Conservation (phyloP, 179 eudicot genomes). For the Corrigiola litoralis region DNA sequence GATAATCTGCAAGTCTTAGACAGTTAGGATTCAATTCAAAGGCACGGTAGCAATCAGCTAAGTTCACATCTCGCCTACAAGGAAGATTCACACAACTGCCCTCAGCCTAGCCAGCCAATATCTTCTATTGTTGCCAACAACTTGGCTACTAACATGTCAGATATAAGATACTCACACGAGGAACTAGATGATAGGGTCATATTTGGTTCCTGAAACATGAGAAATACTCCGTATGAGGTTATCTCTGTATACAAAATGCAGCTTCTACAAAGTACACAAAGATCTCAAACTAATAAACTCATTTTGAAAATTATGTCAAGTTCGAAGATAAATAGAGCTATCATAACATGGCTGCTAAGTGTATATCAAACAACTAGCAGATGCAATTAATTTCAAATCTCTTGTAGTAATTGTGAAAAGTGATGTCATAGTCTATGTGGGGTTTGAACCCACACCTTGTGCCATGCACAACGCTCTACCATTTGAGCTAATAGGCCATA, state of each 20-base stretch:
- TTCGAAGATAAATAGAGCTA: not conserved
- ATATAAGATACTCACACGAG: conserved; percentile 35
- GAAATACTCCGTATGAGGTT: too few relatives aligned
- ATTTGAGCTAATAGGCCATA: too few relatives aligned
- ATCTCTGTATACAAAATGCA: conserved; percentile 84
- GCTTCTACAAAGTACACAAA: conserved; percentile 45
- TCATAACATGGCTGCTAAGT: too few relatives aligned
- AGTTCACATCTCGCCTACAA: conserved; percentile 66
- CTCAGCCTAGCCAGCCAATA: conserved; percentile 79
- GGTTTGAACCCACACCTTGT: too few relatives aligned
- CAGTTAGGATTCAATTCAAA: conserved; percentile 77
- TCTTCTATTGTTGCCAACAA: conserved; percentile 79
- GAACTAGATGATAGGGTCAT: conserved; percentile 46
- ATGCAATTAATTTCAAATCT: too few relatives aligned
- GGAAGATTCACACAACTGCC: conserved; percentile 73
- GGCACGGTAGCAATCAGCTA: conserved; percentile 71
- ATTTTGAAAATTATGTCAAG: not conserved
- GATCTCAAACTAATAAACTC: not conserved
- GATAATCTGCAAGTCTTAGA: conserved; percentile 85
- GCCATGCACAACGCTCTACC: too few relatives aligned
- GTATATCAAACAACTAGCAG: too few relatives aligned
- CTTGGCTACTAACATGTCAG: conserved; percentile 60
- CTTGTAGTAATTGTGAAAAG: too few relatives aligned
- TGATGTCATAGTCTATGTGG: too few relatives aligned
- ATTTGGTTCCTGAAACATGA: conserved; percentile 69